Evolutionary conservation across 768 basidiomycete genomes (phyloP).

Genomic region (Phanerochaete carnosa): DNA sequence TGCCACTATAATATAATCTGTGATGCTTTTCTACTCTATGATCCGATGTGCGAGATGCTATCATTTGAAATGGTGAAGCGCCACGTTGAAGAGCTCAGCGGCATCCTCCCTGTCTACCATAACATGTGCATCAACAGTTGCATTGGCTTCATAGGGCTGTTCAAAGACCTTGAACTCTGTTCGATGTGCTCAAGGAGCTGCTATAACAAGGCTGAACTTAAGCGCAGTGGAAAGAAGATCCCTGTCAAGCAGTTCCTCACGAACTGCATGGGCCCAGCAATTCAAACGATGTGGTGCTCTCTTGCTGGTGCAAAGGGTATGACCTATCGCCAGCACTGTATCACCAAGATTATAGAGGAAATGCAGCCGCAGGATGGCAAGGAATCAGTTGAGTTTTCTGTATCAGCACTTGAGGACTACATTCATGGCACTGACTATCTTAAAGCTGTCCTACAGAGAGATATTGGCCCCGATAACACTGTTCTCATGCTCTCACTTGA

Average conservation of each 20-base stretch:
- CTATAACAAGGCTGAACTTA: conserved; percentile 6
- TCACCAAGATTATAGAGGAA: conserved; percentile 3
- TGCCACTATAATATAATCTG: conserved; percentile 25
- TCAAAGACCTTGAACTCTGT: conserved; percentile 9
- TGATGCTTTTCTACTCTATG: conserved; percentile 24
- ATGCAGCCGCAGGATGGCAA: background rate
- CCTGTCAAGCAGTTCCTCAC: conserved; percentile 15
- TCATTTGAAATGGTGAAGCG: conserved; percentile 12
- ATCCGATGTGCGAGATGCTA: conserved; percentile 10
- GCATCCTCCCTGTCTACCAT: background rate
- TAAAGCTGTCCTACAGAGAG: conserved; percentile 8
- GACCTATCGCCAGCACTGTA: conserved; percentile 6
- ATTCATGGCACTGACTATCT: conserved; percentile 14
- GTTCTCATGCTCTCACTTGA: conserved; percentile 14
- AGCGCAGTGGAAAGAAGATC: conserved; percentile 2
- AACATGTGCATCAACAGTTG: conserved; percentile 17
- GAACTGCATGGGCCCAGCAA: conserved; percentile 17
- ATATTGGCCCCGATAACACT: conserved; percentile 12
- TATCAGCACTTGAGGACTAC: conserved; percentile 5
- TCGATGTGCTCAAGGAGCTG: conserved; percentile 12
- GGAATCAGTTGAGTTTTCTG: background rate
- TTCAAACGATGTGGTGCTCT: conserved; percentile 16
- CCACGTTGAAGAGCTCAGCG: conserved; percentile 7
- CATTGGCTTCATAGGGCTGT: conserved; percentile 13
- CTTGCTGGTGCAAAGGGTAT: conserved; percentile 10